A percentile compares a stretch with the other conserved stretches of the same genome.
Evolutionary conservation across 257 asterid genomes (phyloP).

Genomic region (Avicennia marina): DNA sequence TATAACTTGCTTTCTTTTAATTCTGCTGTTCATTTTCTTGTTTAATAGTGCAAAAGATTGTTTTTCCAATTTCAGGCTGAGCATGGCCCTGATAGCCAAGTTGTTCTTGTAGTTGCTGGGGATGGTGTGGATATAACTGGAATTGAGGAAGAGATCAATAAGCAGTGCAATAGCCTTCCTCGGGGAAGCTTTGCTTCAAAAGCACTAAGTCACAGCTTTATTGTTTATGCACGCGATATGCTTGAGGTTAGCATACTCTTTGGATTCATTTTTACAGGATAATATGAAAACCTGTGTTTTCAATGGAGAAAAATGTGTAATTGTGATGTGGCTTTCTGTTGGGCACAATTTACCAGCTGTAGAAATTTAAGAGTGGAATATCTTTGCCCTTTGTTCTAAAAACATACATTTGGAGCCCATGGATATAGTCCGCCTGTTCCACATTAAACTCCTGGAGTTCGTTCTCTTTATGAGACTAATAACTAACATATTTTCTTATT

Average conservation of each 20-base stretch:
- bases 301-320: no score
- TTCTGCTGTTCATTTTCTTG: neutral
- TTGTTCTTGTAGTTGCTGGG: slow-evolving; percentile 88
- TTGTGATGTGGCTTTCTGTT: no score
- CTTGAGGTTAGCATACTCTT: slow-evolving; percentile 58
- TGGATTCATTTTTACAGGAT: slow-evolving; percentile 1
- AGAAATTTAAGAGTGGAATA: no score
- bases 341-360: no score
- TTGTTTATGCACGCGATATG: slow-evolving; percentile 80
- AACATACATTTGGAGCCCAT: no score
- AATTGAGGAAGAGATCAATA: slow-evolving; percentile 63
- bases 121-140: slow-evolving; percentile 66
- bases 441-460: no score
- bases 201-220: slow-evolving; percentile 90
- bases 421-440: no score
- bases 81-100: slow-evolving; percentile 99
- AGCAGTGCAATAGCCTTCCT: slow-evolving; percentile 84
- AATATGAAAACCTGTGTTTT: no score
- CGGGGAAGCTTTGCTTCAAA: slow-evolving; percentile 78
- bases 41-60: slow-evolving; percentile 8
- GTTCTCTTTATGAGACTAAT: no score
- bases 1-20: neutral
- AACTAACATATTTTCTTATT: no score
- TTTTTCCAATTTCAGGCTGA: slow-evolving; percentile 67
- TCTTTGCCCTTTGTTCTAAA: no score